Evolutionary conservation across 805 yeast genomes (phyloP).

Genomic region (Phaffomyces antillensis): DNA sequence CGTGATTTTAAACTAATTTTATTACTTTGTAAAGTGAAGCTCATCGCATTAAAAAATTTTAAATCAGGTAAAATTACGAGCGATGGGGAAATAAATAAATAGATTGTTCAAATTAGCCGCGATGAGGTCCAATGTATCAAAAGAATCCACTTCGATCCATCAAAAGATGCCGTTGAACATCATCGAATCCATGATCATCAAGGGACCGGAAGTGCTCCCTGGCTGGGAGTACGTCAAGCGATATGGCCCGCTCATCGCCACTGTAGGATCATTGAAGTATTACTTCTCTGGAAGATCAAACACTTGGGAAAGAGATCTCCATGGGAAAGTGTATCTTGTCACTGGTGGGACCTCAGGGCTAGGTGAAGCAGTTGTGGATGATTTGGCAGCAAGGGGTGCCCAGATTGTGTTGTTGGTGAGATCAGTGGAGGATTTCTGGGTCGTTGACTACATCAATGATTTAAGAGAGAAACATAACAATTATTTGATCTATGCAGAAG

Average conservation of each 20-base stretch:
- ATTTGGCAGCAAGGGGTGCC: conserved; percentile 78
- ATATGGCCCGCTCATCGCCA: conserved; percentile 49
- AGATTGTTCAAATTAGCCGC: too few relatives aligned
- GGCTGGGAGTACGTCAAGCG: conserved; percentile 54
- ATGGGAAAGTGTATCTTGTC: conserved; percentile 76
- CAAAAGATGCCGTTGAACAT: conserved; percentile 82
- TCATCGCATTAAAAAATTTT: conserved; percentile 1
- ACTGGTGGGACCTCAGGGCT: conserved; percentile 95
- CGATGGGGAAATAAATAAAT: not conserved
- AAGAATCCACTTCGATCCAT: not conserved
- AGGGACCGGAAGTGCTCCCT: conserved; percentile 74
- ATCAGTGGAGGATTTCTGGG: conserved; percentile 61
- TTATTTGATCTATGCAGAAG: conserved; percentile 80
- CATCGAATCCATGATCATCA: conserved; percentile 55
- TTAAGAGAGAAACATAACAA: conserved; percentile 65
- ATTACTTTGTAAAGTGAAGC: not conserved
- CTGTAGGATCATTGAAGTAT: conserved; percentile 48
- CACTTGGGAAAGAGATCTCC: conserved; percentile 89
- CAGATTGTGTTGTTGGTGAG: conserved; percentile 72
- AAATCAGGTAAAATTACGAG: not conserved
- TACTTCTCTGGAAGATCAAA: conserved; percentile 76
- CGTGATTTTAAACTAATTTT: not conserved
- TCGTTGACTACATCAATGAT: conserved; percentile 72
- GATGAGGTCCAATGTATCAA: too few relatives aligned
- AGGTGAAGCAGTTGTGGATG: conserved; percentile 70